Evolutionary conservation across 768 basidiomycete genomes (phyloP), one percentile per base, ranked within the genome.

Genomic region (Rhizopogon roseolus): DNA sequence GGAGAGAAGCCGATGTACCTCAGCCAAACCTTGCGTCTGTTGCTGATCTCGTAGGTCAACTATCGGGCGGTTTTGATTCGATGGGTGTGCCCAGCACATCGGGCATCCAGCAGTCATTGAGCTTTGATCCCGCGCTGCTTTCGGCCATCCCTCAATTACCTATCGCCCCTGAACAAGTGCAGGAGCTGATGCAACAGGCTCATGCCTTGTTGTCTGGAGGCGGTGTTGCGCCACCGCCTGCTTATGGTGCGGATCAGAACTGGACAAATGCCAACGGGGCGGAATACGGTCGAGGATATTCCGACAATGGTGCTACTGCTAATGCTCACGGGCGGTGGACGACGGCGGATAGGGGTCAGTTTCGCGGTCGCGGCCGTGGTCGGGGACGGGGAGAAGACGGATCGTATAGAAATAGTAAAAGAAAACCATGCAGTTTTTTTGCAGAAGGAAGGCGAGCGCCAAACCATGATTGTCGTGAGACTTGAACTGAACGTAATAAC

Each of bases 361-460:
- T 76, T 42, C 74, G 83, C 50, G 79, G 79, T 41, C 74, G 83
- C 49, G 82, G 87, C 37, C 73, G 84, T 51, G 82, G 84, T 53
- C 71, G 85, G 46, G 80, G 81, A 55, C 65, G 71, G 52, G 77
- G 76, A 54, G 80, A 77, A 39, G 80, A 80, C 41, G 80, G 78
- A 56, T 83, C 81, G 60, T 81, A 77, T 86, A 87, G 80, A 85
- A 79, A 80, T 72, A 88, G 76, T 81, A 90, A 84, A 84, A 82
- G 85, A 84, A 84, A 81, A 84, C 85, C 86, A 74, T 92, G 90
- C 87, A 86, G 78, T 80, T 92, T 91, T 78, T 91, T 84, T 81
- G 81, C 82, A 76, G 80, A 84, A 82, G 90, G 89, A 89, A 91
- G 89, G 90, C 87, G 84, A 91, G 90, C 86, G 81, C 78, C 69